Conservation (phyloP, 352 stramenopile species). For the Phytophthora kernoviae region DNA sequence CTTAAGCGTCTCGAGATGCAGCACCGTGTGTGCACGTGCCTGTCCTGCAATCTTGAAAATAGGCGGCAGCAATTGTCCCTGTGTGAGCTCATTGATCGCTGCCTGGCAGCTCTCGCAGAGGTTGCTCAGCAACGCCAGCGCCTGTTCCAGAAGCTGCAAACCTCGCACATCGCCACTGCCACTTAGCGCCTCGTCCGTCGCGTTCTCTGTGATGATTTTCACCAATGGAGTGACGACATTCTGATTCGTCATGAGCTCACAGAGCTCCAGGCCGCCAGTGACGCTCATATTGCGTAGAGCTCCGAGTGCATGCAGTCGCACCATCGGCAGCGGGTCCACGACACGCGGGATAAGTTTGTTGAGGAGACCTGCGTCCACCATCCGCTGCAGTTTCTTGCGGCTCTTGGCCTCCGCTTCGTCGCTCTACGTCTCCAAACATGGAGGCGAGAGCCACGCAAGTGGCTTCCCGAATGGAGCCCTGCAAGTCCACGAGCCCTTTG, state of each 20-base stretch:
- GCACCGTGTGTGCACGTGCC: constrained; percentile 43
- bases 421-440: constrained; percentile 78
- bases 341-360: constrained; percentile 86
- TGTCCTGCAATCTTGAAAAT: constrained; percentile 78
- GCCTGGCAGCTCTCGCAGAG: constrained; percentile 82
- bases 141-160: constrained; percentile 82
- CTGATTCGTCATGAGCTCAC: constrained; percentile 76
- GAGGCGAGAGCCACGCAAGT: constrained; percentile 85
- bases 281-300: constrained; percentile 89
- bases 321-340: constrained; percentile 84
- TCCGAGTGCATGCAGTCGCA: constrained; percentile 81
- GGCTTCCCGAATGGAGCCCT: constrained; percentile 83
- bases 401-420: constrained; percentile 61
- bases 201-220: constrained; percentile 69
- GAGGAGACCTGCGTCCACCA: constrained; percentile 80
- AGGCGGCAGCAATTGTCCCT: constrained; percentile 69
- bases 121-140: constrained; percentile 78
- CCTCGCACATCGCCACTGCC: constrained; percentile 67
- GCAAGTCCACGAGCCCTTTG: constrained; percentile 68
- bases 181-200: constrained; percentile 57
- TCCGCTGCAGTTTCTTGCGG: constrained; percentile 69
- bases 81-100: constrained; percentile 83
- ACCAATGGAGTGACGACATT: constrained; percentile 82
- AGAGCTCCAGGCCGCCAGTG: constrained; percentile 83
- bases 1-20: constrained; percentile 85